These are phyloP conservation scores for Rubia tinctorum DNA, from an alignment of 305 asterid genomes.

Conservation along the genomic window DNA sequence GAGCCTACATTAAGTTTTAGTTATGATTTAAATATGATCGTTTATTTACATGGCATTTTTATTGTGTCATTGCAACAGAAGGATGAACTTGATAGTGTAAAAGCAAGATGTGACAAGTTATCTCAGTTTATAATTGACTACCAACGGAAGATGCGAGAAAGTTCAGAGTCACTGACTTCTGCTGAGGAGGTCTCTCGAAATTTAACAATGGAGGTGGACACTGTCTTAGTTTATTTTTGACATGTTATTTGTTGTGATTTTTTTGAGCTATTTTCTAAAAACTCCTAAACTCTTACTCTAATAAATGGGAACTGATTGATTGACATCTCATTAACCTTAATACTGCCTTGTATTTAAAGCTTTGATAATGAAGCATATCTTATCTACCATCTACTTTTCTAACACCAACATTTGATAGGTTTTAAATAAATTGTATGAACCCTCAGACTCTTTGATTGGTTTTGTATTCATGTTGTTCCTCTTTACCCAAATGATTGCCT, in stretches of 20 bases:
- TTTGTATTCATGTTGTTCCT: no score
- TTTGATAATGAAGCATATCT: background rate
- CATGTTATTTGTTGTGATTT: background rate
- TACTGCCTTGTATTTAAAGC: background rate
- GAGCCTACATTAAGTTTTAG: constrained; percentile 7
- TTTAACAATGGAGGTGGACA: constrained; percentile 70
- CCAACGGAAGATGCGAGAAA: constrained; percentile 82
- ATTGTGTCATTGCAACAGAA: constrained; percentile 39
- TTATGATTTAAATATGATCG: background rate
- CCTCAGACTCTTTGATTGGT: no score
- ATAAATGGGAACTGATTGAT: background rate
- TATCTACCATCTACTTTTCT: background rate
- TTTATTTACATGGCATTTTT: background rate
- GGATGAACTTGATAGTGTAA: constrained; percentile 65
- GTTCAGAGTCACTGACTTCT: constrained; percentile 61
- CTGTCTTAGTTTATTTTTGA: background rate
- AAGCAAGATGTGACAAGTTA: constrained; percentile 83
- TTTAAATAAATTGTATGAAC: no score
- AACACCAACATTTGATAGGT: background rate
- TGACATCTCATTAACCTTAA: background rate
- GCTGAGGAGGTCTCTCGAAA: constrained; percentile 68
- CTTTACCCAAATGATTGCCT: no score
- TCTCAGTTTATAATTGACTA: constrained; percentile 76
- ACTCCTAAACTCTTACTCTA: background rate
- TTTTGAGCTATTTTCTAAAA: background rate